These are phyloP conservation scores for Anisodus acutangulus DNA, from an alignment of 257 asterid genomes.

Conservation along the genomic window DNA sequence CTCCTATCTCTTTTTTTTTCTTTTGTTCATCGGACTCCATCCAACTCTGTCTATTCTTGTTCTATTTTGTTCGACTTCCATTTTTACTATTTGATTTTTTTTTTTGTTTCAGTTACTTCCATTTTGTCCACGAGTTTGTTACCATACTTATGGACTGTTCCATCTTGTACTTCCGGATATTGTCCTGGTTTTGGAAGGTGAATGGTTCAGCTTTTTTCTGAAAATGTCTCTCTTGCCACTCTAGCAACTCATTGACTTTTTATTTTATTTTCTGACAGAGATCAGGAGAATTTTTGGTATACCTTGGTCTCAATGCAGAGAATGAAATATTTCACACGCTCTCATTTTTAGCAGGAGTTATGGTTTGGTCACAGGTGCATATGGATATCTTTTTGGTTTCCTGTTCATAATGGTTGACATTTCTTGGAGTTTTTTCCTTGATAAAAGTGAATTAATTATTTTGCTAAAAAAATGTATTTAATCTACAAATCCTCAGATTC, in stretches of 20 bases:
- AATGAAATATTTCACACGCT: slow-evolving; percentile 87
- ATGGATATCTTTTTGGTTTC: slow-evolving; percentile 21
- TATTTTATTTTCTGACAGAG: slow-evolving; percentile 49
- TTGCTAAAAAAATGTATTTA: neutral
- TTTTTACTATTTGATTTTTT: slow-evolving; percentile 30
- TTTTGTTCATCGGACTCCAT: neutral
- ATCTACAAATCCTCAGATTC: neutral
- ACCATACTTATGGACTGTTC: slow-evolving; percentile 83
- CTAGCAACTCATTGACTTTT: neutral
- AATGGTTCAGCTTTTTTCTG: slow-evolving; percentile 35
- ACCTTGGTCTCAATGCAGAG: slow-evolving; percentile 70
- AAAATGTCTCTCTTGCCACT: slow-evolving; percentile 27
- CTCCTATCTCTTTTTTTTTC: slow-evolving; percentile 26
- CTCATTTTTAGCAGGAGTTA: slow-evolving; percentile 87
- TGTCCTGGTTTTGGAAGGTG: slow-evolving; percentile 99
- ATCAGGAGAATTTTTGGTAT: slow-evolving; percentile 71
- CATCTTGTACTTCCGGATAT: slow-evolving; percentile 71
- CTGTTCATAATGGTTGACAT: neutral
- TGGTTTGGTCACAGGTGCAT: slow-evolving; percentile 94
- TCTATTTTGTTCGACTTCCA: neutral
- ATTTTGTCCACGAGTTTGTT: slow-evolving; percentile 81
- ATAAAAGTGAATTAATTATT: neutral
- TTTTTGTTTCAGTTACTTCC: slow-evolving; percentile 65
- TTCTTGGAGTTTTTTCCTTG: slow-evolving; percentile 1
- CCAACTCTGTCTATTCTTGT: neutral